These are phyloP conservation scores for Claviceps paspali DNA, from an alignment of 2,329 filamentous ascomycete species.

Conservation along the genomic window DNA sequence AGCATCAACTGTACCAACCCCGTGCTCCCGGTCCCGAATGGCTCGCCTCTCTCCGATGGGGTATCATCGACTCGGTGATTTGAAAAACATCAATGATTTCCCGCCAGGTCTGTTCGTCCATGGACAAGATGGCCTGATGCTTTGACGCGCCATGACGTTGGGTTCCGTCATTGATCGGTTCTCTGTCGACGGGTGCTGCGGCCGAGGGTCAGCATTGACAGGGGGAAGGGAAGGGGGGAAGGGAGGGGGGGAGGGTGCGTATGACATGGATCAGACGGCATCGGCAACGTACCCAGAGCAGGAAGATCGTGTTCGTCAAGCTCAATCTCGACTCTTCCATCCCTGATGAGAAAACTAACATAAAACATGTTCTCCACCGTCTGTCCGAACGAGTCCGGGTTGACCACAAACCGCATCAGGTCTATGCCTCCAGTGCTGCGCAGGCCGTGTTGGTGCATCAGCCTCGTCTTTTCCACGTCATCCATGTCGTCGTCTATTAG, in stretches of 20 bases:
- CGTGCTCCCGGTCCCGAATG: constrained; percentile 35
- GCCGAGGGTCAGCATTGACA: background rate
- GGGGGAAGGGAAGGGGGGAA: background rate
- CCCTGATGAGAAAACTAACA: constrained; percentile 81
- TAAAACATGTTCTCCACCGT: constrained; percentile 97
- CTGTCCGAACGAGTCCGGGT: constrained; percentile 81
- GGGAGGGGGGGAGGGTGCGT: background rate
- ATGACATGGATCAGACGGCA: no score
- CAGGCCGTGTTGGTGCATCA: constrained; percentile 53
- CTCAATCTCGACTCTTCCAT: constrained; percentile 62
- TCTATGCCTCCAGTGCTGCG: constrained; percentile 56
- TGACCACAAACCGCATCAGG: constrained; percentile 76
- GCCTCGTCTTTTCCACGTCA: constrained; percentile 27
- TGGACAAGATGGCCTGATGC: constrained; percentile 75
- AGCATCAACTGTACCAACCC: constrained; percentile 50
- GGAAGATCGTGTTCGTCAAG: constrained; percentile 61
- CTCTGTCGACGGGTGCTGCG: constrained; percentile 20
- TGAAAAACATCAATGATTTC: constrained; percentile 61
- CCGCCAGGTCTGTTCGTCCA: constrained; percentile 76
- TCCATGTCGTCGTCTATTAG: constrained; percentile 30
- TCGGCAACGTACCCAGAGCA: constrained; percentile 67
- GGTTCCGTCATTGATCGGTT: constrained; percentile 30
- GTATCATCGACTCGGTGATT: constrained; percentile 68
- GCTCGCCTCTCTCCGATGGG: constrained; percentile 53
- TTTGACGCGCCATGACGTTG: constrained; percentile 41